These are phyloP conservation scores for Citrus mangshanensis DNA, from an alignment of 345 rosid species.

Conservation along the genomic window DNA sequence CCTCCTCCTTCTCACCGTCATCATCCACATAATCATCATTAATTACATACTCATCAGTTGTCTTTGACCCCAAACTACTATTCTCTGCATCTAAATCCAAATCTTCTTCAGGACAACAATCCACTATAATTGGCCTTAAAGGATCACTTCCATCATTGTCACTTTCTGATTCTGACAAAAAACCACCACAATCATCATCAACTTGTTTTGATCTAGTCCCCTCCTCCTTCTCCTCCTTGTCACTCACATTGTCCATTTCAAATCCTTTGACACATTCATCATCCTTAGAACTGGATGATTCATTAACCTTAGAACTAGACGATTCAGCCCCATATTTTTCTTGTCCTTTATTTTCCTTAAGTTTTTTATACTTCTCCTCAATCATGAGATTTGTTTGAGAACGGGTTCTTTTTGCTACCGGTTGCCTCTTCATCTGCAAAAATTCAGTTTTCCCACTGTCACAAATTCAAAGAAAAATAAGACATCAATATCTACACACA, in stretches of 20 bases:
- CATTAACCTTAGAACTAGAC: background rate
- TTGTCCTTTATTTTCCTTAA: background rate
- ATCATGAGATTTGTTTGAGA: background rate
- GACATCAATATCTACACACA: background rate
- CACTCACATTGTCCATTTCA: background rate
- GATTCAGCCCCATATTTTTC: background rate
- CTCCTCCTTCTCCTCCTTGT: background rate
- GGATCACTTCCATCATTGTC: background rate
- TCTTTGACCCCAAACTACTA: background rate
- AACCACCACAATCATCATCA: background rate
- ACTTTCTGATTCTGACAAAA: background rate
- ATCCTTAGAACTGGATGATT: background rate
- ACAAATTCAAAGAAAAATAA: background rate
- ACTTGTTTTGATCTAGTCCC: background rate
- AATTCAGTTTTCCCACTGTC: background rate
- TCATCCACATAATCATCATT: background rate
- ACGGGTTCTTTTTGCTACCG: slow-evolving; percentile 25
- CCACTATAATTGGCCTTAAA: background rate
- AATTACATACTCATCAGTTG: background rate
- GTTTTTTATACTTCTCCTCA: background rate
- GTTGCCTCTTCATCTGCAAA: background rate
- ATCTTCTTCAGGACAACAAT: background rate
- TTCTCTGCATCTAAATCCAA: background rate
- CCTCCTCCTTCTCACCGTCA: background rate
- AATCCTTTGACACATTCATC: background rate